phyloP scores from a whole-genome alignment of 768 basidiomycete genomes.

The Russula sp. region DNA sequence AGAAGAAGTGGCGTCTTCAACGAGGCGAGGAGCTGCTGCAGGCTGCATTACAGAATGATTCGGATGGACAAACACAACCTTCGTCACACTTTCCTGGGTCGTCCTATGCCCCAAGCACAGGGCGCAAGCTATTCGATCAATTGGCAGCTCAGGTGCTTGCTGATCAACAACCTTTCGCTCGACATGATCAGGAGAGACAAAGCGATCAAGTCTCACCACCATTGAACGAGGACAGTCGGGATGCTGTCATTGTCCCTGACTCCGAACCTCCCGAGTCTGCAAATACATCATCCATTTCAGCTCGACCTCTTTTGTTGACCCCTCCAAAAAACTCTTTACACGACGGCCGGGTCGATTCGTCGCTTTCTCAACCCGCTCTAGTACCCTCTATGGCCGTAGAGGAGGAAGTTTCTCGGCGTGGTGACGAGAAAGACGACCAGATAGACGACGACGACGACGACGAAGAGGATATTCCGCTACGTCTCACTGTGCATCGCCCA shows the following conservation, averaged over 20 bases:
- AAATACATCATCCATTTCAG: constrained; percentile 16
- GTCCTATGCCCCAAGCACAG: constrained; percentile 17
- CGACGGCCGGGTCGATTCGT: not conserved
- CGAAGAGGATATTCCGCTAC: constrained; percentile 49
- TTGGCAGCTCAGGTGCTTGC: constrained; percentile 7
- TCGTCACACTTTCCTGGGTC: constrained; percentile 23
- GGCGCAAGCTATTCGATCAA: constrained; percentile 17
- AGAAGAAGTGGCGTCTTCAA: constrained; percentile 32
- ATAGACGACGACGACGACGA: constrained; percentile 34
- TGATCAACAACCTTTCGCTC: not conserved
- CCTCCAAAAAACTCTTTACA: not conserved
- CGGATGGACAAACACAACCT: constrained; percentile 33
- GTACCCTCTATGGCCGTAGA: not conserved
- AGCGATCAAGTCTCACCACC: not conserved
- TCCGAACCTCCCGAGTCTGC: constrained; percentile 52
- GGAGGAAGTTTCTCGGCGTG: constrained; percentile 4
- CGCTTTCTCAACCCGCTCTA: not conserved
- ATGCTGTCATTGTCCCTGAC: constrained; percentile 57
- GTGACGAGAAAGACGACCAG: constrained; percentile 33
- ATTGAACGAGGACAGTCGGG: constrained; percentile 25
- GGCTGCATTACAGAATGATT: constrained; percentile 2
- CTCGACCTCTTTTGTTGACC: not conserved
- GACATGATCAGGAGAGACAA: not conserved
- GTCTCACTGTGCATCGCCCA: constrained; percentile 30
- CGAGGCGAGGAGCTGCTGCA: constrained; percentile 15